Percentiles rank a stretch among this genome's conserved stretches.
These are phyloP conservation scores for Ophiocordyceps sinensis DNA, from an alignment of 2,329 filamentous ascomycete genomes.

Conservation along the genomic window DNA sequence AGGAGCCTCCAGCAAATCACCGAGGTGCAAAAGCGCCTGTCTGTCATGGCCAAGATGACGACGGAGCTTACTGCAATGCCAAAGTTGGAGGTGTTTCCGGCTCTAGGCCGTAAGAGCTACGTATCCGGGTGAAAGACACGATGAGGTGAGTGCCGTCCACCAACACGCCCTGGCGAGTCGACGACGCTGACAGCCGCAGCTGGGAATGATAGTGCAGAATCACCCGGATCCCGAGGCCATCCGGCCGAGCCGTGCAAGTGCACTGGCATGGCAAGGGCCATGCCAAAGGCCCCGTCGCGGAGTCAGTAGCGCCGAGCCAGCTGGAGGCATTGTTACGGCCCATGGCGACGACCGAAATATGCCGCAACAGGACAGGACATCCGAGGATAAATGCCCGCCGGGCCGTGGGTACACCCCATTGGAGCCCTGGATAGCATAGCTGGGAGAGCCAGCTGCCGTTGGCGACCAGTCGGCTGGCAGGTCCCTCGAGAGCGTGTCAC, in stretches of 20 bases:
- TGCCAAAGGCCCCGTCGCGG: not conserved
- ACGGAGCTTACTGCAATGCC: conserved; percentile 11
- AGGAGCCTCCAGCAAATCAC: conserved; percentile 39
- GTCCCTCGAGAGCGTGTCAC: too few species aligned
- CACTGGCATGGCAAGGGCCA: not conserved
- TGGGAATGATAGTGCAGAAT: not conserved
- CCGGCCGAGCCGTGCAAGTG: conserved; percentile 1
- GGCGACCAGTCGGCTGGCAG: too few species aligned
- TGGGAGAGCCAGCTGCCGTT: too few species aligned
- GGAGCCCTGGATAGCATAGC: too few species aligned
- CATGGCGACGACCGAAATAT: too few species aligned
- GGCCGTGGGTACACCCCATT: too few species aligned
- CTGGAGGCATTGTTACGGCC: not conserved
- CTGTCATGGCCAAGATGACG: conserved; percentile 36
- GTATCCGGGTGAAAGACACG: conserved; percentile 8
- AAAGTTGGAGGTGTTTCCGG: conserved; percentile 9
- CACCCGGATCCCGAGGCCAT: not conserved
- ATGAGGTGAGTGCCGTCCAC: not conserved
- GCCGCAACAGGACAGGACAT: too few species aligned
- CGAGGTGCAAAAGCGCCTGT: conserved; percentile 34
- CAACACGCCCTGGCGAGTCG: not conserved
- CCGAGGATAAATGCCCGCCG: too few species aligned
- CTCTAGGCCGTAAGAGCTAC: conserved; percentile 9
- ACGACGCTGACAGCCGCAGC: not conserved
- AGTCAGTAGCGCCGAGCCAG: not conserved